These are phyloP conservation scores for Cryphonectria naterciae DNA, from an alignment of 2,329 filamentous ascomycete species.

Conservation along the genomic window DNA sequence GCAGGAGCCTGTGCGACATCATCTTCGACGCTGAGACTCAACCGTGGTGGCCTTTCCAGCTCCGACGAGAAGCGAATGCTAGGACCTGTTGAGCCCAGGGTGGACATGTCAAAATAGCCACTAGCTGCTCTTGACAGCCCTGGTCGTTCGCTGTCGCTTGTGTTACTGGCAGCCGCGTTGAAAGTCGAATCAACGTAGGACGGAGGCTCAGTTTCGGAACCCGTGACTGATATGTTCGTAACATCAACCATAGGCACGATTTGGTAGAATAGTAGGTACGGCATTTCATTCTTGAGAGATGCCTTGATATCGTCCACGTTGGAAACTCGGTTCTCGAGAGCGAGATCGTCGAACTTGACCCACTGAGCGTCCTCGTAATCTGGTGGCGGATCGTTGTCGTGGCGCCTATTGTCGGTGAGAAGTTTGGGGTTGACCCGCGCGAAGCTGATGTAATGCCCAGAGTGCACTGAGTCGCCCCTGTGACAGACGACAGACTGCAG, in stretches of 20 bases:
- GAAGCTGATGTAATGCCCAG: slow-evolving; percentile 89
- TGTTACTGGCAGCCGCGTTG: slow-evolving; percentile 40
- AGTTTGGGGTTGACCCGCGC: slow-evolving; percentile 72
- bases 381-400: slow-evolving; percentile 61
- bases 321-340: slow-evolving; percentile 67
- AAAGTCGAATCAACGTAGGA: slow-evolving; percentile 60
- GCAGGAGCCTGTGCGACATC: slow-evolving; percentile 40
- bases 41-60: slow-evolving; percentile 52
- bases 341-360: slow-evolving; percentile 92
- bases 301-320: slow-evolving; percentile 78
- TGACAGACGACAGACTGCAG: slow-evolving; percentile 93
- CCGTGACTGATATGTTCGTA: slow-evolving; percentile 51
- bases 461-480: slow-evolving; percentile 80
- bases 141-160: slow-evolving; percentile 35
- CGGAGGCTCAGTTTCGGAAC: slow-evolving; percentile 56
- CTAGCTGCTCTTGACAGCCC: slow-evolving; percentile 43
- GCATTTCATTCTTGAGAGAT: slow-evolving; percentile 82
- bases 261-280: slow-evolving; percentile 94
- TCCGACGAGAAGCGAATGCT: slow-evolving; percentile 62
- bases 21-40: slow-evolving; percentile 52
- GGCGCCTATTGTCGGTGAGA: slow-evolving; percentile 62
- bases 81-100: slow-evolving; percentile 45
- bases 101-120: slow-evolving; percentile 51
- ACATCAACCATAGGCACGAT: slow-evolving; percentile 84
- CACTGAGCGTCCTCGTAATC: slow-evolving; percentile 76